Evolutionary conservation across 805 yeast species (phyloP).

Genomic region (Kluyveromyces siamensis): DNA sequence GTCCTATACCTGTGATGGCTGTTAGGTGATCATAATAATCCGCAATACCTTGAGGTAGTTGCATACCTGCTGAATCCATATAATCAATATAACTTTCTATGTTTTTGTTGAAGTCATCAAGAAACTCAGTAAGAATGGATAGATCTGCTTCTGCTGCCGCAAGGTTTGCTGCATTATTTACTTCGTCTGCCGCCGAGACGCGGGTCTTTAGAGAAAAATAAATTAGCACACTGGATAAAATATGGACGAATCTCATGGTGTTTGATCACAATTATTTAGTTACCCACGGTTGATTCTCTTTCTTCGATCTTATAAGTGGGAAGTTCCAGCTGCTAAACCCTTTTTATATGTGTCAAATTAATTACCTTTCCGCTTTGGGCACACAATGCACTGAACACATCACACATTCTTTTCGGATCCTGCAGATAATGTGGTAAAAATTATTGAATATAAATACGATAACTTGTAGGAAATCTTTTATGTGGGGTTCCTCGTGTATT

Average conservation of each 20-base stretch:
- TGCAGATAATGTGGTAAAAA: not conserved
- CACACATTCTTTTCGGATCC: not conserved
- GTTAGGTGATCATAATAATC: conserved; percentile 28
- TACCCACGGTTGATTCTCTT: too few relatives aligned
- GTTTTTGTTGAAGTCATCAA: conserved; percentile 25
- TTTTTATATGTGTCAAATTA: not conserved
- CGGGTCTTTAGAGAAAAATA: not conserved
- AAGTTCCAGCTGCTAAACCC: not conserved
- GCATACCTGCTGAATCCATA: conserved; percentile 24
- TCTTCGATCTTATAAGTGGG: not conserved
- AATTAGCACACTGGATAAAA: not conserved
- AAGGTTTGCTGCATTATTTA: conserved; percentile 11
- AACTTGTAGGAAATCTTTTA: not conserved
- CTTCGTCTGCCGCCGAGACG: not conserved
- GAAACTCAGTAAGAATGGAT: conserved; percentile 24
- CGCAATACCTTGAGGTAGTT: conserved; percentile 28
- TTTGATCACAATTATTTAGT: not conserved
- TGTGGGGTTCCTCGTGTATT: not conserved
- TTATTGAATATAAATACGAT: not conserved
- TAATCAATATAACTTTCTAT: conserved; percentile 27
- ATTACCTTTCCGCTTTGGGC: not conserved
- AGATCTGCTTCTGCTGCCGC: conserved; percentile 29
- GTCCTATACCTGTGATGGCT: conserved; percentile 17
- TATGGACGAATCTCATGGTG: not conserved
- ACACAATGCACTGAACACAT: not conserved